A percentile compares a stretch with the other conserved stretches of the same genome.
Evolutionary conservation across 345 rosid genomes (phyloP).

Genomic region (Barbarea vulgaris): DNA sequence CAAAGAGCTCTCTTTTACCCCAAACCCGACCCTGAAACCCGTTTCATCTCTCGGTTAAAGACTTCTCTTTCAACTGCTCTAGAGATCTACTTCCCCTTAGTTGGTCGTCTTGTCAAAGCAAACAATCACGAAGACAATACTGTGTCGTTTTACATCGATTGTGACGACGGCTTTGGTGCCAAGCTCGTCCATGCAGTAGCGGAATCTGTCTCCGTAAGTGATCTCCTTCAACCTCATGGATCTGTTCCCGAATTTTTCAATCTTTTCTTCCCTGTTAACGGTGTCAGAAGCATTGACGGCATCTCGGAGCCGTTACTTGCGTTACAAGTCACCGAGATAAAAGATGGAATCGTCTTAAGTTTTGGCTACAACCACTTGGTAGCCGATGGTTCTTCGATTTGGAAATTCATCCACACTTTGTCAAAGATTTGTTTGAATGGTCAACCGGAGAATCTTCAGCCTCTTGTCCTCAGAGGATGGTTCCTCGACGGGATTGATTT

Average conservation of each 20-base stretch:
- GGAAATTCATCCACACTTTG: constrained; percentile 54
- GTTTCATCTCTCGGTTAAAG: constrained; percentile 13
- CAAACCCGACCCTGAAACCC: constrained; percentile 26
- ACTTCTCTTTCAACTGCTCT: constrained; percentile 11
- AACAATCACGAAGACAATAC: constrained; percentile 27
- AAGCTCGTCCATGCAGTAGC: constrained; percentile 45
- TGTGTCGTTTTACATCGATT: constrained; percentile 26
- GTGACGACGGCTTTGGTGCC: neutral
- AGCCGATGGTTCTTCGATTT: constrained; percentile 44
- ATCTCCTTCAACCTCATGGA: constrained; percentile 30
- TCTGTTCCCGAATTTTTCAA: constrained; percentile 19
- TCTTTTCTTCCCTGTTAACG: constrained; percentile 45
- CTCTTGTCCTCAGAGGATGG: constrained; percentile 30
- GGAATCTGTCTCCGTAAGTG: constrained; percentile 33
- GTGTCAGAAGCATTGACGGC: constrained; percentile 25
- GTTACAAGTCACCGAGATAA: constrained; percentile 51
- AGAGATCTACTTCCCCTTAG: constrained; percentile 4
- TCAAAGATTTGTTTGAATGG: constrained; percentile 41
- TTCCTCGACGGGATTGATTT: constrained; percentile 2
- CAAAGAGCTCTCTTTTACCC: constrained; percentile 39
- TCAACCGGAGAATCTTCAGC: neutral
- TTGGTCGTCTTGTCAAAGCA: constrained; percentile 25
- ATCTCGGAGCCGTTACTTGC: constrained; percentile 41
- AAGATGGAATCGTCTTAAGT: constrained; percentile 46
- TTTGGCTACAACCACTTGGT: constrained; percentile 46